A percentile compares a stretch with the other conserved stretches of the same genome.
Conservation (phyloP, 768 basidiomycete genomes). For the Lanmaoa rubissima region DNA sequence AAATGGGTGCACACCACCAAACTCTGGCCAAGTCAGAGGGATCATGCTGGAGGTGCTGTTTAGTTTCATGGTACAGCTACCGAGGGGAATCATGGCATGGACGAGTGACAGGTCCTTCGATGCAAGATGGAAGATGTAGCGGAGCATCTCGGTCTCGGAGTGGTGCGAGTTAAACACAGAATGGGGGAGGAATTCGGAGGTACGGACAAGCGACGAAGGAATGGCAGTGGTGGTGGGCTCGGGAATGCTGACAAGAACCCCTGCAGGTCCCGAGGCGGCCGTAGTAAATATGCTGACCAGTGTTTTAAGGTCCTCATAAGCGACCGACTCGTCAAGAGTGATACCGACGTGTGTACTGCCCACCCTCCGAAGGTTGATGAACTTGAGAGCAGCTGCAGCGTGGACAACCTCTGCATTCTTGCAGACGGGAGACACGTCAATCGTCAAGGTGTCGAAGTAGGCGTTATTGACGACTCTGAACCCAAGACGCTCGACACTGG, state of each 20-base stretch:
- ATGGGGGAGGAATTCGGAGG: constrained; percentile 74
- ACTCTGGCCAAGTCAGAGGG: constrained; percentile 93
- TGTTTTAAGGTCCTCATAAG: constrained; percentile 66
- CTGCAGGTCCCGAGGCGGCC: constrained; percentile 50
- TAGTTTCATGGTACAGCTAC: constrained; percentile 97
- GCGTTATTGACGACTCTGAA: constrained; percentile 64
- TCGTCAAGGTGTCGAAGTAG: constrained; percentile 91
- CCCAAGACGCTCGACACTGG: constrained; percentile 66
- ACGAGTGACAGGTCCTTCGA: constrained; percentile 93
- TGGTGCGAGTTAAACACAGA: constrained; percentile 96
- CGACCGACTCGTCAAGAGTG: constrained; percentile 90
- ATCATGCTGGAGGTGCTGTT: constrained; percentile 99
- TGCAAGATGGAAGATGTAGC: constrained; percentile 92
- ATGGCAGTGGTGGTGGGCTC: constrained; percentile 43
- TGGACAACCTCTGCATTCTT: constrained; percentile 65
- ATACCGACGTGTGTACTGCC: constrained; percentile 78
- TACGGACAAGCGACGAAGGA: constrained; percentile 55
- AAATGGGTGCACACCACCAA: constrained; percentile 88
- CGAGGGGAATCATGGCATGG: constrained; percentile 94
- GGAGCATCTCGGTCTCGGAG: constrained; percentile 98
- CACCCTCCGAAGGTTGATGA: constrained; percentile 83
- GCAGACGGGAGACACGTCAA: constrained; percentile 65
- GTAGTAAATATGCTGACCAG: constrained; percentile 81
- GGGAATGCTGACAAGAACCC: constrained; percentile 48
- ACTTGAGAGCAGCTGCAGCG: constrained; percentile 53